Conservation (phyloP, 140 eudicot species). For the Cichorium intybus region DNA sequence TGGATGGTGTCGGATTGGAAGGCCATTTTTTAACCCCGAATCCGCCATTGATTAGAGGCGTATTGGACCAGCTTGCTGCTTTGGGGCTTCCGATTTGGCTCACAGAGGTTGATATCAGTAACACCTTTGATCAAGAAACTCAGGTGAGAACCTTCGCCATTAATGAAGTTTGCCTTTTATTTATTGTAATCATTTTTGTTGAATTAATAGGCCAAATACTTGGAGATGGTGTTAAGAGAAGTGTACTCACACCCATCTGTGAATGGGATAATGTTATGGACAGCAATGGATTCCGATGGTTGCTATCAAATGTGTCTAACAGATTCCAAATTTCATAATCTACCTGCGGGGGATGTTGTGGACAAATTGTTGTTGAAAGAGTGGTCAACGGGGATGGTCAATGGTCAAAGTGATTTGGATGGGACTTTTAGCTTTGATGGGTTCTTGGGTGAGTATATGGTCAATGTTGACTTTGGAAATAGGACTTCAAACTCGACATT, state of each 20-base stretch:
- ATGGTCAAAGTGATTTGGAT: constrained; percentile 48
- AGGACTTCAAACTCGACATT: constrained; percentile 41
- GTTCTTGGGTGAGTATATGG: constrained; percentile 55
- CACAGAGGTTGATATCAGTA: constrained; percentile 58
- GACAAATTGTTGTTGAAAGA: constrained; percentile 52
- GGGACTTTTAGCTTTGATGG: constrained; percentile 51
- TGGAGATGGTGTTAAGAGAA: constrained; percentile 56
- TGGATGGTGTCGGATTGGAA: constrained; percentile 59
- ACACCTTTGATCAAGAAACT: constrained; percentile 40
- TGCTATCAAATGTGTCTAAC: constrained; percentile 74
- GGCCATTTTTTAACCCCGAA: constrained; percentile 52
- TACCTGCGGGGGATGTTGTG: constrained; percentile 57
- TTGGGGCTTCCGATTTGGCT: constrained; percentile 64
- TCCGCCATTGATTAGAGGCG: constrained; percentile 42
- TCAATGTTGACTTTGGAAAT: constrained; percentile 32
- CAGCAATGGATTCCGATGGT: constrained; percentile 42
- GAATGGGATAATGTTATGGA: constrained; percentile 61
- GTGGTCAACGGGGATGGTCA: constrained; percentile 50
- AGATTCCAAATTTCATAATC: constrained; percentile 42
- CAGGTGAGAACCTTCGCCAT: constrained; percentile 39
- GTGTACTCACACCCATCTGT: constrained; percentile 65
- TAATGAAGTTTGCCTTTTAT: too few species aligned
- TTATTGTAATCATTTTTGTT: too few species aligned
- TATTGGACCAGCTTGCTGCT: constrained; percentile 46
- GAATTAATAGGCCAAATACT: constrained; percentile 37